Conservation (phyloP, 257 asterid genomes). For the Euphrasia confusa region DNA sequence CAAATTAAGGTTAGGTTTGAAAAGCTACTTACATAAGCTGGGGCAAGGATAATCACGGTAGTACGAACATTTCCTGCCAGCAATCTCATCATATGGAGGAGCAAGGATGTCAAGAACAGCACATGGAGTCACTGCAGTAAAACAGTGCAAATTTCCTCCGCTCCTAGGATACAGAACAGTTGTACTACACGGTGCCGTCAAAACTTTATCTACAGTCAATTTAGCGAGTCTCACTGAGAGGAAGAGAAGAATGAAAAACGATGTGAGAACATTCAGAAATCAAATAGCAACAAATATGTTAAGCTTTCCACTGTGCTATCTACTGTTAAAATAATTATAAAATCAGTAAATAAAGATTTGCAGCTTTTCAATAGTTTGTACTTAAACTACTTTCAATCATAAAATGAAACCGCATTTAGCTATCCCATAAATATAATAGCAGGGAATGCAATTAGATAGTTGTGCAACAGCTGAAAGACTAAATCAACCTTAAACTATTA, state of each 20-base stretch:
- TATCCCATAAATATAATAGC: background rate
- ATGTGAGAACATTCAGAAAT: slow-evolving; percentile 5
- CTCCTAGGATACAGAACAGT: slow-evolving; percentile 68
- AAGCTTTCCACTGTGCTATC: slow-evolving; percentile 1
- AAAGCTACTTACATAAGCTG: slow-evolving; percentile 36
- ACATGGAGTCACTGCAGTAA: slow-evolving; percentile 90
- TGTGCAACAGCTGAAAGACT: slow-evolving; percentile 12
- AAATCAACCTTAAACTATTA: background rate
- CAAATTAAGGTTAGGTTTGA: background rate
- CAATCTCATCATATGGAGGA: slow-evolving; percentile 74
- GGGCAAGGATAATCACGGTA: slow-evolving; percentile 61
- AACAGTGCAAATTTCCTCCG: slow-evolving; percentile 91
- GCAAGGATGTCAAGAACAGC: slow-evolving; percentile 94
- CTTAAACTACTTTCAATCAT: background rate
- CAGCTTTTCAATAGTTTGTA: background rate
- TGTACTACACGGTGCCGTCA: slow-evolving; percentile 68
- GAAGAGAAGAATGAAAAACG: background rate
- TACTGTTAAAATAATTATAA: background rate
- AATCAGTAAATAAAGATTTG: background rate
- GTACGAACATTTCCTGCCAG: slow-evolving; percentile 80
- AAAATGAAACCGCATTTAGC: background rate
- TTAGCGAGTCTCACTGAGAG: slow-evolving; percentile 82
- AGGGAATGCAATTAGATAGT: background rate
- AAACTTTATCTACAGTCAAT: slow-evolving; percentile 69
- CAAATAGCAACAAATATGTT: background rate